These are phyloP conservation scores for Eucalyptus virginea DNA, from an alignment of 345 rosid genomes.

Conservation along the genomic window DNA sequence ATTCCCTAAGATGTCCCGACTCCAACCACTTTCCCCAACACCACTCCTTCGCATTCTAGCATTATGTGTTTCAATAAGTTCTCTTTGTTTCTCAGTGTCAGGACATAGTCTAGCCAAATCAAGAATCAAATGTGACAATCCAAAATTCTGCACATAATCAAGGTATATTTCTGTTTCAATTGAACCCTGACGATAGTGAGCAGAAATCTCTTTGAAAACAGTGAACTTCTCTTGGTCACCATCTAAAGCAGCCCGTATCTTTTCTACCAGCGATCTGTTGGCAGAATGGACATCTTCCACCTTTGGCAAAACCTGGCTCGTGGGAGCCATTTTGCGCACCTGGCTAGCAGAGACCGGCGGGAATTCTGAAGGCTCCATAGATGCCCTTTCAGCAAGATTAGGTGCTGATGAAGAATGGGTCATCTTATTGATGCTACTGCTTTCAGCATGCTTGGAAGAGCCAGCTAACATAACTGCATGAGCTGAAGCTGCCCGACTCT, in stretches of 20 bases:
- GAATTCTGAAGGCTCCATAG: conserved; percentile 36
- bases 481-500: conserved; percentile 7
- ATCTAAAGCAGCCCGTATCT: conserved; percentile 55
- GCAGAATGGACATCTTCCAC: conserved; percentile 60
- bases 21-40: conserved; percentile 13
- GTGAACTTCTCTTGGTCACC: conserved; percentile 56
- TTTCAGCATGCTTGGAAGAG: conserved; percentile 14
- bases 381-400: conserved; percentile 35
- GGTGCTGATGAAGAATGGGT: conserved; percentile 67
- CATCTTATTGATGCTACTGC: conserved; percentile 18
- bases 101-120: conserved; percentile 89
- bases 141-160: conserved; percentile 50
- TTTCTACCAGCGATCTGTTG: conserved; percentile 78
- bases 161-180: conserved; percentile 54
- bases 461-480: conserved; percentile 9
- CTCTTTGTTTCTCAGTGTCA: conserved; percentile 74
- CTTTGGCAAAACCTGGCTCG: conserved; percentile 8
- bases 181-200: conserved; percentile 72
- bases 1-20: conserved; percentile 1
- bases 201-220: conserved; percentile 65
- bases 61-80: conserved; percentile 58
- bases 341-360: conserved; percentile 68
- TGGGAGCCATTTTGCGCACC: conserved; percentile 17
- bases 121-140: conserved; percentile 59
- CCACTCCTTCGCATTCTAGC: conserved; percentile 20